Evolutionary conservation across 2,329 filamentous ascomycete species (phyloP), one percentile per base, ranked within the genome.

Genomic region (Penicillium hesseltinei): DNA sequence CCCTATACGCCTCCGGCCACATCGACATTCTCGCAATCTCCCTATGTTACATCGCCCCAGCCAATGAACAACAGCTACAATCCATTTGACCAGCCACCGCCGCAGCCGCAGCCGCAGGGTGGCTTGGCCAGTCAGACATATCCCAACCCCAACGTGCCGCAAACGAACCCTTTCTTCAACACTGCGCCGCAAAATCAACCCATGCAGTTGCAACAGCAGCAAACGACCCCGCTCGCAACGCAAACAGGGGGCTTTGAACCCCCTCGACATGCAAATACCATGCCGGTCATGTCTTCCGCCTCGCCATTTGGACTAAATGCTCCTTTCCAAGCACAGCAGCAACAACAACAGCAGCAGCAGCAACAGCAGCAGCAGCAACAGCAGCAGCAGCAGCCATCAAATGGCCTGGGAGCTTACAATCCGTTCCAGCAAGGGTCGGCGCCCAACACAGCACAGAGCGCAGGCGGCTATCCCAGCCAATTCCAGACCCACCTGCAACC

Each of bases 1-100:
- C 69, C 76, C 15, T 74, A 76, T 58, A 78, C 78, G 0, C 77
- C 78, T n/a, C 76, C 77, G 5, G 71, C 74, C 21, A 69, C 71
- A 10, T 64, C 72, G 10, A 66, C 68, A 4, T 66, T 72, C 47
- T 70, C 74, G 21, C 76, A 77, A 58, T 64, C 63, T 45, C 57
- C 61, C 13, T 73, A 71, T 54, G 67, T 69, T 48, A 65, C 67
- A 8, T 76, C 75, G 13, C 70, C 73, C 11, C 74, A 75, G 59
- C 55, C 70, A 8, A 49, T 72, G 52, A 71, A 73, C 38, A 68
- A 65, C 46, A 71, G 57, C 47, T 70, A 73, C 54, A 80, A 79
- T 61, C 77, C 77, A 5, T 79, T 79, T 66, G 77, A 78, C 62
- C 76, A 78, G 59, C 64, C 67, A 42, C 58, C 62, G 27, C 56